phyloP scores from a whole-genome alignment of 768 basidiomycete genomes.

The Suillus subluteus region DNA sequence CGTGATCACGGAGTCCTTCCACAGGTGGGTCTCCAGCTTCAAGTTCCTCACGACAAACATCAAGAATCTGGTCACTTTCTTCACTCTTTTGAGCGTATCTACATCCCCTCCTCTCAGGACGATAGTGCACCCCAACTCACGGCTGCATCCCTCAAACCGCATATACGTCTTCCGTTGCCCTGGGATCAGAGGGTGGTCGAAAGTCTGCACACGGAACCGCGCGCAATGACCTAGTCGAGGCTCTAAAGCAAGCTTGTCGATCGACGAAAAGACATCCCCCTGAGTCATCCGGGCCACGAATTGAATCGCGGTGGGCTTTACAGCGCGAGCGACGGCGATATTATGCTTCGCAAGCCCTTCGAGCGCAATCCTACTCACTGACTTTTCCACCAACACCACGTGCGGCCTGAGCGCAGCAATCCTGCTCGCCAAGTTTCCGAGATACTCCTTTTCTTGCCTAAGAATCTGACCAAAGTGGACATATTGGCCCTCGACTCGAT shows the following conservation, averaged over 20 bases:
- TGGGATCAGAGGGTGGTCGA: slow-evolving; percentile 93
- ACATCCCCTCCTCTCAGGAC: slow-evolving; percentile 86
- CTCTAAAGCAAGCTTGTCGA: slow-evolving; percentile 90
- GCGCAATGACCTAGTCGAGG: slow-evolving; percentile 89
- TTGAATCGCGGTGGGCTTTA: slow-evolving; percentile 86
- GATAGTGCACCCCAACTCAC: slow-evolving; percentile 94
- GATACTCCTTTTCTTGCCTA: slow-evolving; percentile 91
- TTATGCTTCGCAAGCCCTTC: slow-evolving; percentile 84
- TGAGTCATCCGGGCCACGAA: slow-evolving; percentile 94
- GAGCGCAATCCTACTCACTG: slow-evolving; percentile 88
- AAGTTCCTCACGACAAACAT: slow-evolving; percentile 91
- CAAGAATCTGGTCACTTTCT: slow-evolving; percentile 91
- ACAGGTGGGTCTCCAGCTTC: slow-evolving; percentile 92
- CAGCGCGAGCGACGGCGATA: slow-evolving; percentile 88
- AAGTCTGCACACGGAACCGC: slow-evolving; percentile 87
- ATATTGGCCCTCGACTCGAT: slow-evolving; percentile 90
- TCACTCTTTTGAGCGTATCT: slow-evolving; percentile 80
- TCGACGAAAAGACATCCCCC: slow-evolving; percentile 92
- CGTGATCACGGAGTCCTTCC: slow-evolving; percentile 86
- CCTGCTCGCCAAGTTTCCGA: slow-evolving; percentile 83
- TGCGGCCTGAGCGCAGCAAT: slow-evolving; percentile 93
- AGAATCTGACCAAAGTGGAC: slow-evolving; percentile 90
- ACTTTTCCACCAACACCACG: slow-evolving; percentile 88
- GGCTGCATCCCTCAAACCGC: slow-evolving; percentile 96
- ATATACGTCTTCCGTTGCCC: slow-evolving; percentile 94